phyloP scores from a whole-genome alignment of 2,329 filamentous ascomycete species.

The Colletotrichum sp. region DNA sequence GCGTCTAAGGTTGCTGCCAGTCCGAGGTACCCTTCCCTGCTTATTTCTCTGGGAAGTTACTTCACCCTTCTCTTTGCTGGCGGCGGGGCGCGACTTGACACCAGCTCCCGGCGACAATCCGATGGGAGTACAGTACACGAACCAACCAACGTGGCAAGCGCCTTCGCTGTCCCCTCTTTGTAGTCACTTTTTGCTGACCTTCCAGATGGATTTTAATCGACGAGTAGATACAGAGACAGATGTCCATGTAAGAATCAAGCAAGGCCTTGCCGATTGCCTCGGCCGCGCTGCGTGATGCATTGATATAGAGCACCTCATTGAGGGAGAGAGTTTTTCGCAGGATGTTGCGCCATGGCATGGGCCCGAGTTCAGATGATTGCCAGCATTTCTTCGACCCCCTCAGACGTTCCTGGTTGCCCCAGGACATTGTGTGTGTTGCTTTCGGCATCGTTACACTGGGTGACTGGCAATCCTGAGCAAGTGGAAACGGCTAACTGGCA shows the following conservation, averaged over 20 bases:
- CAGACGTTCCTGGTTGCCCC: not conserved
- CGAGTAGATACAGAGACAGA: not conserved
- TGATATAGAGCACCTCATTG: not conserved
- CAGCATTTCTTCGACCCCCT: not conserved
- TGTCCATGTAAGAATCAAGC: not conserved
- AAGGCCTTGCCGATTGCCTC: not conserved
- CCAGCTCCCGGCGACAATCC: not conserved
- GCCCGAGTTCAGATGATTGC: constrained; percentile 2
- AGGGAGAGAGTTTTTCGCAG: constrained; percentile 1
- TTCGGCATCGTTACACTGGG: not conserved
- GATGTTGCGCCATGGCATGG: not conserved
- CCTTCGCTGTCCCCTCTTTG: not conserved
- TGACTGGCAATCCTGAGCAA: not conserved
- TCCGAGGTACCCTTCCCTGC: not conserved
- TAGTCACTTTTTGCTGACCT: not conserved
- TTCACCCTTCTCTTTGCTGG: not conserved
- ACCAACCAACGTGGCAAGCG: not conserved
- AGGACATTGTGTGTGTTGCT: not conserved
- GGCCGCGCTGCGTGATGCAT: not conserved
- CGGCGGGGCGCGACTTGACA: not conserved
- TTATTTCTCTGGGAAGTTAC: not conserved
- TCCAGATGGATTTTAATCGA: not conserved
- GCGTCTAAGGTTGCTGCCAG: not conserved
- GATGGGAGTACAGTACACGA: not conserved
- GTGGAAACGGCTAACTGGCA: not conserved